phyloP scores from a whole-genome alignment of 176 grass and related monocot species.

The Cenchrus fungigraminus region DNA sequence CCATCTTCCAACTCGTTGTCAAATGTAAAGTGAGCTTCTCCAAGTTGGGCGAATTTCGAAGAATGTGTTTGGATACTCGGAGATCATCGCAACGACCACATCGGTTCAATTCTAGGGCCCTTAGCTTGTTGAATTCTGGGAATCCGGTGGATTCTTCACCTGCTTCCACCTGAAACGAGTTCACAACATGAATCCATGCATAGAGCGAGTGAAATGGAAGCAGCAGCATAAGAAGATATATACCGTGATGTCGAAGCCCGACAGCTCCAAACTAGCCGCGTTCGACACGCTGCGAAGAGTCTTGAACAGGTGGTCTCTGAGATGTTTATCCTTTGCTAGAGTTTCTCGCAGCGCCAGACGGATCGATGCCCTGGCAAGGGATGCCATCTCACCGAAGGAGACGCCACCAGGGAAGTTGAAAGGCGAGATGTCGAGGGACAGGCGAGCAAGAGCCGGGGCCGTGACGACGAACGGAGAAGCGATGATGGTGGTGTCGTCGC shows the following conservation, averaged over 20 bases:
- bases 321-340: background rate
- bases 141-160: background rate
- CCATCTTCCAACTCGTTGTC: background rate
- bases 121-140: background rate
- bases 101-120: background rate
- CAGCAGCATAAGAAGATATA: background rate
- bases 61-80: background rate
- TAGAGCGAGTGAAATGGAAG: background rate
- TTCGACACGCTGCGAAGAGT: background rate
- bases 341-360: accelerated
- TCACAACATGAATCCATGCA: background rate
- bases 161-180: background rate
- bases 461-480: background rate
- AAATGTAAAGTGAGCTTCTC: background rate
- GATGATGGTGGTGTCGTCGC: too few relatives aligned
- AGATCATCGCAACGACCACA: background rate
- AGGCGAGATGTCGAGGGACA: background rate
- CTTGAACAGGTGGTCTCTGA: background rate
- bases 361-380: constrained; percentile 23
- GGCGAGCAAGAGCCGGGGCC: background rate
- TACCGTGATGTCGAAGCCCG: background rate
- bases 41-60: background rate
- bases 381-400: background rate
- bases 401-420: background rate
- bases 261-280: background rate